Base-by-base conservation (phyloP, 352 stramenopile species). In the Pseudoperonospora humuli region DNA sequence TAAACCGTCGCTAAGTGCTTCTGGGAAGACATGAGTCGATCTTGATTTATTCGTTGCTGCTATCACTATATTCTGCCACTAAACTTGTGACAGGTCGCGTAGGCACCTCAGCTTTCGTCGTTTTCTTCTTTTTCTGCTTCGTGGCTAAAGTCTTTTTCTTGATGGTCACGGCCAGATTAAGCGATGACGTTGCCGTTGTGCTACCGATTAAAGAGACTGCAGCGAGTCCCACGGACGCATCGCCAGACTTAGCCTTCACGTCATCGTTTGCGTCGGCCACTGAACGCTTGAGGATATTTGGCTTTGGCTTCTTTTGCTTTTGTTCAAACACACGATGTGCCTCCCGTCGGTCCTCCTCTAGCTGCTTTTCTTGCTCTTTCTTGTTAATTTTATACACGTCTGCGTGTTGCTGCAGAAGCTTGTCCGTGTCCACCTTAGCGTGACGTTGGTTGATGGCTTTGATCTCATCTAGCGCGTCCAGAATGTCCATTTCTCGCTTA, bases 401-500 rank as follows among this genome's bases (percentile, higher is more conserved):
- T 5, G 64, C 62, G 29, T 78, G 56, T 13, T 86, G 73, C 24
- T 75, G 61, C 37, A 94, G 48, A 31, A 93, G 45, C 45, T 70
- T 74, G 53, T 93, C 78, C 47, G 73, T 84, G 60, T 96, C 84
- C 35, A 97, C 71, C 38, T 85, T 76, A n/a, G 93, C 70, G 68
- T 98, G 93, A 51, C 88, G 76, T 39, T 89, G 76, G 71, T 98
- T 99, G 63, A 98, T 96, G 11, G 94, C 91, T 44, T 97, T 95
- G 54, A 99, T 98, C 70, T 99, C 93, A 53, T 99, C 96, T 15
- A 99, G 59, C 17, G 95, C 95, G 52, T 99, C 97, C 36, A 99
- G 72, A 50, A 98, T 97, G 42, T 98, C 94, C 95, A 99, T 98
- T 73, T 99, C 97, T 24, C 93, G 76, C 67, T 99, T 98, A 41